These are phyloP conservation scores for Lepiota venenata DNA, from an alignment of 768 basidiomycete species.

Conservation along the genomic window DNA sequence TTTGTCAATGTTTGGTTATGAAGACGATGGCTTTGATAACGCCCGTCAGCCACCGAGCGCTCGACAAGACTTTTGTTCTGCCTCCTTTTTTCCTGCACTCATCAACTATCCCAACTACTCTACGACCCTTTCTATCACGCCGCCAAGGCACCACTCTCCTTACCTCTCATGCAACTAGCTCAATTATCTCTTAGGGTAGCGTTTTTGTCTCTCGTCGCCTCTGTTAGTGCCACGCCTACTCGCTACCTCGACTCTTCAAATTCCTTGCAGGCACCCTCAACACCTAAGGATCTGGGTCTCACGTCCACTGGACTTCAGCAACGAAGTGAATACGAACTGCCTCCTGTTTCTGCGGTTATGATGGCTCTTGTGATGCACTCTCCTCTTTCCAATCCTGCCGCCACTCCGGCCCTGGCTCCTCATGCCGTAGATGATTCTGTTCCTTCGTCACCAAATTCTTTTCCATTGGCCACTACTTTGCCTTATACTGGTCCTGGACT, in stretches of 20 bases:
- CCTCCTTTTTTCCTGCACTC: neutral
- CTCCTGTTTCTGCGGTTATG: constrained; percentile 1
- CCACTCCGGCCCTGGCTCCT: neutral
- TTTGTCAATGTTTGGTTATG: neutral
- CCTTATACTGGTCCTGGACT: constrained; percentile 11
- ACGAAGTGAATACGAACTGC: neutral
- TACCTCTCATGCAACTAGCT: neutral
- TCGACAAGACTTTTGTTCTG: no score
- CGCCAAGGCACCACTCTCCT: constrained; percentile 3
- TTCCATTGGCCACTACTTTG: neutral
- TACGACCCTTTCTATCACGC: neutral
- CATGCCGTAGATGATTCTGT: neutral
- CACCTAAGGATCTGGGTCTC: neutral
- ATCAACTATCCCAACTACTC: neutral
- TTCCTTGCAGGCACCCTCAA: constrained; percentile 5
- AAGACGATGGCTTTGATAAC: neutral
- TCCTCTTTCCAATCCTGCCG: neutral
- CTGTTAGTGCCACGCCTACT: constrained; percentile 13
- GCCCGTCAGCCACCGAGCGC: neutral
- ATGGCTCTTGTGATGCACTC: neutral
- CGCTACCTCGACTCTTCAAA: neutral
- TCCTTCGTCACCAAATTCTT: neutral
- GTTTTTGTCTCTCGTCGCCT: neutral
- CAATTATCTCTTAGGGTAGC: neutral
- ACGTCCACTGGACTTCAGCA: neutral